phyloP scores from a whole-genome alignment of 78 protist genomes.

The Planoprotostelium fungivorum region DNA sequence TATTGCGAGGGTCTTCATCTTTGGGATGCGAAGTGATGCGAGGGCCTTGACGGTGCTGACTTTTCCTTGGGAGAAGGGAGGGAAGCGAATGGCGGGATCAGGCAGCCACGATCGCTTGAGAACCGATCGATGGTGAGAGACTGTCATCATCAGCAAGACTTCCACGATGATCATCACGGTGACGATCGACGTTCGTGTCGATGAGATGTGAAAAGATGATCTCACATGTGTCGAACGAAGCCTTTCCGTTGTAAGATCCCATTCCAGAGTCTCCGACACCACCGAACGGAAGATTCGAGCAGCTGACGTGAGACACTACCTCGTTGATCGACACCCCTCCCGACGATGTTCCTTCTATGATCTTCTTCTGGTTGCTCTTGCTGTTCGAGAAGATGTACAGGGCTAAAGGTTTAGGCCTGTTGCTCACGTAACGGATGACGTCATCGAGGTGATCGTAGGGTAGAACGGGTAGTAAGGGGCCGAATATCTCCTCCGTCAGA shows the following conservation, averaged over 20 bases:
- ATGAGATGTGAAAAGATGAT: background rate
- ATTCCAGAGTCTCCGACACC: conserved; percentile 92
- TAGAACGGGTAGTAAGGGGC: conserved; percentile 71
- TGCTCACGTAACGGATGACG: conserved; percentile 9
- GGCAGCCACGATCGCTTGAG: background rate
- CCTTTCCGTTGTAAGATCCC: conserved; percentile 82
- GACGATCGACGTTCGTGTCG: too few relatives aligned
- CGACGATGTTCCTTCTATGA: conserved; percentile 26
- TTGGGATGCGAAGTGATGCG: background rate
- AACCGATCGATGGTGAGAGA: background rate
- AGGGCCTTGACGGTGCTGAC: background rate
- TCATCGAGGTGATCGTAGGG: background rate
- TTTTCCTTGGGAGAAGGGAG: background rate
- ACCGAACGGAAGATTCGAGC: conserved; percentile 87
- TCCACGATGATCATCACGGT: too few relatives aligned
- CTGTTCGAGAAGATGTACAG: conserved; percentile 57
- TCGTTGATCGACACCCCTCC: conserved; percentile 54
- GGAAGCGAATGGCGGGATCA: background rate
- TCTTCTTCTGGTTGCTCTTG: conserved; percentile 8
- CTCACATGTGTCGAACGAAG: conserved; percentile 33
- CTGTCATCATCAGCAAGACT: background rate
- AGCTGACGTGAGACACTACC: conserved; percentile 34
- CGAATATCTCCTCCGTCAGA: conserved; percentile 43
- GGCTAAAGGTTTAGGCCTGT: conserved; percentile 57
- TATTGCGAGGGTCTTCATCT: background rate